Base-by-base conservation (phyloP, 1,284 basidiomycete species). In the Austroboletus olivaceoglutinosus region DNA sequence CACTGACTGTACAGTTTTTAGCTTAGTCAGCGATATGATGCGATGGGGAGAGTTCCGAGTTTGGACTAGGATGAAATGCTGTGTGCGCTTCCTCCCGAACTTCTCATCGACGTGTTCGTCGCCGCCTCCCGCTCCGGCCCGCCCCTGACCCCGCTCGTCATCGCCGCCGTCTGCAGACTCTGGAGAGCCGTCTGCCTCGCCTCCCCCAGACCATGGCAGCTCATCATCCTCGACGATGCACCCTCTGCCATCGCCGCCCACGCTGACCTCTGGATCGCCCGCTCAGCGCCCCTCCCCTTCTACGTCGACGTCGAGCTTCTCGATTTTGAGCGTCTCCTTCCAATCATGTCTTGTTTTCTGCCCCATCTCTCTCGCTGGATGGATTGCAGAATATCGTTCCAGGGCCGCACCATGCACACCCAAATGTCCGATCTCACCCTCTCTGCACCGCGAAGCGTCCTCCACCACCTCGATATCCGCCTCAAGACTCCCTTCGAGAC, bases 71-170 rank as follows among this genome's bases (percentile, higher is more conserved):
- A 42, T 47, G 61, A 73, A 58, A 43, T 58, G 47, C 36, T 55
- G 44, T 63, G 8, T 16, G 15, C 34, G 5, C 86, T 47, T 16
- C 86, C 86, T 0, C 69, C 78, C 12, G 86, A 89, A 56, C 66
- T 89, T 11, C 74, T 89, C 45, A 75, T 81, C 57, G 76, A 83
- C 50, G 78, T 86, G 46, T 86, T 86, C 67, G 63, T 69, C 4
- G 69, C 70, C 31, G 78, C 57, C 1, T 52, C 75, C 58, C 71
- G 72, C 5, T 60, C 63, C 9, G 70, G 70, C 43, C 71, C 76
- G 21, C 63, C 76, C 8, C 67, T 80, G 29, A 69, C 74, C 0
- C 77, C 78, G 4, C 63, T 85, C 47, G 63, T 62, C 21, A 60
- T 89, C 39, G 73, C 73, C 18, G 58, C 66, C 21, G 82, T 88